Evolutionary conservation across 2,329 filamentous ascomycete species (phyloP).

Genomic region (Passalora sequoiae): DNA sequence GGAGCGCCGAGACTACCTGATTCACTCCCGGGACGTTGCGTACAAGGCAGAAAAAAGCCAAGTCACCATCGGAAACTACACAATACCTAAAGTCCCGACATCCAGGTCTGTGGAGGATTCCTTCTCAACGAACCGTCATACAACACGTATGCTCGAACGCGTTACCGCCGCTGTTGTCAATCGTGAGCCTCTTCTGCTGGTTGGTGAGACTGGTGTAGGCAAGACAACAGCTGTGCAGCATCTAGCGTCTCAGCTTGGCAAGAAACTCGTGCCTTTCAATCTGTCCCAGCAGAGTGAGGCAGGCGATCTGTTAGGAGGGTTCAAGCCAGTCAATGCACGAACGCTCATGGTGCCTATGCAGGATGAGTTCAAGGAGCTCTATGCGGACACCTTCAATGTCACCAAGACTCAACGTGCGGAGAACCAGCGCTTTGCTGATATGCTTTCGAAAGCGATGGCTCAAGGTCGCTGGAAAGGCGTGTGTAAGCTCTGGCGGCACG

Average conservation of each 20-base stretch:
- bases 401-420: too few species aligned
- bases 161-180: conserved; percentile 76
- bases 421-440: conserved; percentile 82
- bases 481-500: conserved; percentile 81
- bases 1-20: conserved; percentile 71
- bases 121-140: conserved; percentile 85
- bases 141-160: conserved; percentile 78
- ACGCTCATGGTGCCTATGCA: conserved; percentile 83
- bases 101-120: conserved; percentile 44
- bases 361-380: conserved; percentile 89
- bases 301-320: conserved; percentile 90
- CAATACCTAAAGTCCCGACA: conserved; percentile 20
- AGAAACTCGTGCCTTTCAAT: conserved; percentile 88
- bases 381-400: conserved; percentile 77
- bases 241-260: conserved; percentile 74
- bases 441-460: conserved; percentile 71
- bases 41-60: conserved; percentile 48
- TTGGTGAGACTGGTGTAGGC: conserved; percentile 98
- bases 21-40: conserved; percentile 66
- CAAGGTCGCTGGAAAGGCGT: conserved; percentile 84
- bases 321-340: conserved; percentile 89
- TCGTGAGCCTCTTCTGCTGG: conserved; percentile 83
- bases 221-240: conserved; percentile 97
- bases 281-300: conserved; percentile 96
- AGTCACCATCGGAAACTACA: conserved; percentile 31